phyloP scores from a whole-genome alignment of 2,329 filamentous ascomycete species.

The Pseudogymnoascus sp. region DNA sequence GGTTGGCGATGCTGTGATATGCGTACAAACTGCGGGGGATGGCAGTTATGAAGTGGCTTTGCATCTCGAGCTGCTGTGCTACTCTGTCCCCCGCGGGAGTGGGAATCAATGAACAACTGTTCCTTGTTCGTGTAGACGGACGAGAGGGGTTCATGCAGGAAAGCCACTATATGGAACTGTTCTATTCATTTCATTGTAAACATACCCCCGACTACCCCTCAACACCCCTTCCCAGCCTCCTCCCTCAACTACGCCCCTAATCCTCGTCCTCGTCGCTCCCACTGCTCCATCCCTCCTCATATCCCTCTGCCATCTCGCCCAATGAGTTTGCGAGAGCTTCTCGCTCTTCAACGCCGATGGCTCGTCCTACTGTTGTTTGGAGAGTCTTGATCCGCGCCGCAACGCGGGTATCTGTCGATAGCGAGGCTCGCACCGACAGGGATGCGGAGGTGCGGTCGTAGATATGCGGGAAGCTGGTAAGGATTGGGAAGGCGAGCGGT shows the following conservation, averaged over 20 bases:
- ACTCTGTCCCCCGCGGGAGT: background rate
- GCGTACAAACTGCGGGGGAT: background rate
- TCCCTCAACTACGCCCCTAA: conserved; percentile 4
- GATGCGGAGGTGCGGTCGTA: conserved; percentile 42
- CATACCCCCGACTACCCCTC: background rate
- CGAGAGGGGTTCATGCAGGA: background rate
- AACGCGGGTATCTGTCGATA: conserved; percentile 71
- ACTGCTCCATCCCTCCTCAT: conserved; percentile 80
- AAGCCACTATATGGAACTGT: background rate
- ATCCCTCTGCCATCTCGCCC: conserved; percentile 75
- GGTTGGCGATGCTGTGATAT: background rate
- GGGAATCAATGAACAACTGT: background rate
- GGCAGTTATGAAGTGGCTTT: background rate
- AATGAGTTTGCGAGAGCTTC: conserved; percentile 77
- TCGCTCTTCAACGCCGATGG: conserved; percentile 66
- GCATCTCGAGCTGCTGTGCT: background rate
- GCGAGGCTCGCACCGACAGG: conserved; percentile 43
- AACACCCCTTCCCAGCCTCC: background rate
- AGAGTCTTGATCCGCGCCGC: conserved; percentile 58
- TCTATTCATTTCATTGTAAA: background rate
- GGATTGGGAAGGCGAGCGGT: conserved; percentile 60
- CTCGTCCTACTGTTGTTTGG: conserved; percentile 53
- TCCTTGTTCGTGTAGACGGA: background rate
- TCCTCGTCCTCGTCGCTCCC: conserved; percentile 66
- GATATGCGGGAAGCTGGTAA: conserved; percentile 77